These are phyloP conservation scores for Yamadazyma scolyti DNA, from an alignment of 805 yeast genomes.

Conservation along the genomic window DNA sequence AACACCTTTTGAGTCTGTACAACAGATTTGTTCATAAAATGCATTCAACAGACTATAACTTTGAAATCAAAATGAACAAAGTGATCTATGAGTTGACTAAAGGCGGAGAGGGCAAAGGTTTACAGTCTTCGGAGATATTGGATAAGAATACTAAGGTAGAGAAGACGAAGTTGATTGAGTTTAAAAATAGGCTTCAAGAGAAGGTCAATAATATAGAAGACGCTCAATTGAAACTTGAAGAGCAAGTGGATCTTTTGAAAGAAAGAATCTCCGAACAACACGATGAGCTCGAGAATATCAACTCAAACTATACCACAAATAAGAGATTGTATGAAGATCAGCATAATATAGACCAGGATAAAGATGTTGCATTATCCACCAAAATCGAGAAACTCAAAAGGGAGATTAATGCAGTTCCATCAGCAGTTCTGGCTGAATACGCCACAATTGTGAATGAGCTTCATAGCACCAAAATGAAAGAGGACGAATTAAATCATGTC, in stretches of 20 bases:
- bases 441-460: slow-evolving; percentile 44
- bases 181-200: slow-evolving; percentile 32
- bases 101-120: too few species aligned
- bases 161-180: slow-evolving; percentile 31
- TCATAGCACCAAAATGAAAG: slow-evolving; percentile 50
- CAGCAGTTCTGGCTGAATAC: slow-evolving; percentile 46
- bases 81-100: slow-evolving; percentile 9
- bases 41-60: slow-evolving; percentile 19
- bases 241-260: slow-evolving; percentile 51
- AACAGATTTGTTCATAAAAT: slow-evolving; percentile 52
- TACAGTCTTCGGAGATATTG: slow-evolving; percentile 33
- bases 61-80: slow-evolving; percentile 36
- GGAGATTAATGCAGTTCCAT: slow-evolving; percentile 48
- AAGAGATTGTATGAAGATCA: slow-evolving; percentile 55
- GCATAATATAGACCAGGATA: slow-evolving; percentile 51
- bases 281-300: slow-evolving; percentile 54
- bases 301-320: slow-evolving; percentile 49
- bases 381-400: slow-evolving; percentile 64
- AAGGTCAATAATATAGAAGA: slow-evolving; percentile 52
- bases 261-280: slow-evolving; percentile 56
- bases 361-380: slow-evolving; percentile 51
- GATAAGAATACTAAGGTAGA: slow-evolving; percentile 44
- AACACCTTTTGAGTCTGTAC: slow-evolving; percentile 52
- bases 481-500: slow-evolving; percentile 47
- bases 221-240: slow-evolving; percentile 54